Conservation (phyloP, 192 early-diverging fungal genomes). For the Backusella luteola region DNA sequence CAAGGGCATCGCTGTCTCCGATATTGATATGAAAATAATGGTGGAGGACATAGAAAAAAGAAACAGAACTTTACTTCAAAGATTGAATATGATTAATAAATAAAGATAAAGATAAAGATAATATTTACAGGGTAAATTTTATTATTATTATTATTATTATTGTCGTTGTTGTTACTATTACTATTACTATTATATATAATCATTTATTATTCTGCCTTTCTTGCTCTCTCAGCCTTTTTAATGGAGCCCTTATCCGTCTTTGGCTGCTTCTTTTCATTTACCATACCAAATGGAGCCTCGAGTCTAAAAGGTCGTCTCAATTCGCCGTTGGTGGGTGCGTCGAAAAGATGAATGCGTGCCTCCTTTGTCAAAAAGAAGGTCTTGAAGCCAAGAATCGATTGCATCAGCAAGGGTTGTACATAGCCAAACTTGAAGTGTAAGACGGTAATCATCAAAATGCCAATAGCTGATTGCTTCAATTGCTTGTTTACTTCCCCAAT, state of each 20-base stretch:
- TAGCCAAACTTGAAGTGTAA: slow-evolving; percentile 89
- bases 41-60: background rate
- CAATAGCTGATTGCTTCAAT: slow-evolving; percentile 68
- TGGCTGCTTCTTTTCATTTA: slow-evolving; percentile 34
- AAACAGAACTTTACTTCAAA: background rate
- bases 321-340: slow-evolving; percentile 68
- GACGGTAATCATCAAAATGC: slow-evolving; percentile 68
- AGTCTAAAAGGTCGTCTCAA: slow-evolving; percentile 85
- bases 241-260: slow-evolving; percentile 53
- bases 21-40: background rate
- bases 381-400: slow-evolving; percentile 77
- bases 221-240: slow-evolving; percentile 54
- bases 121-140: too few relatives aligned
- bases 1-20: background rate
- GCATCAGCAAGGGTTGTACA: slow-evolving; percentile 85
- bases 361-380: slow-evolving; percentile 68
- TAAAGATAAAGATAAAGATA: too few relatives aligned
- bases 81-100: background rate
- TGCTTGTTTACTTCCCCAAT: slow-evolving; percentile 62
- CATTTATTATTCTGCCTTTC: slow-evolving; percentile 26
- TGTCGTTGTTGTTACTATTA: too few relatives aligned
- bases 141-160: too few relatives aligned
- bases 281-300: slow-evolving; percentile 68
- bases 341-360: slow-evolving; percentile 78
- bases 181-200: background rate